phyloP scores from a whole-genome alignment of 345 rosid genomes.

The Arabis hirsuta region DNA sequence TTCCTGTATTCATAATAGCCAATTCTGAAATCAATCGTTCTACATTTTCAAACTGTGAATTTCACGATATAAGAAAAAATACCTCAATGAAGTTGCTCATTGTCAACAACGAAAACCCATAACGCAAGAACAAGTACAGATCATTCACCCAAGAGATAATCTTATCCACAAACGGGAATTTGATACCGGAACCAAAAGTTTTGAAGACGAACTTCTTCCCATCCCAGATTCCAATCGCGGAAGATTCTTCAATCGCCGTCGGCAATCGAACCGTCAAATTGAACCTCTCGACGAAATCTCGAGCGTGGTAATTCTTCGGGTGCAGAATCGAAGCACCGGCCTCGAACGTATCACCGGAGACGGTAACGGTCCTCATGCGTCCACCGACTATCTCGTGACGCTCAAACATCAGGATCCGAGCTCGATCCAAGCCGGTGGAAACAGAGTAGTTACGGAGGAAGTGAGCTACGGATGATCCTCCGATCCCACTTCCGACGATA shows the following conservation, averaged over 20 bases:
- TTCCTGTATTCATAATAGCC: background rate
- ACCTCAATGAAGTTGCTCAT: conserved; percentile 80
- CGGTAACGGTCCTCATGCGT: conserved; percentile 73
- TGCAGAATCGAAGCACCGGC: conserved; percentile 94
- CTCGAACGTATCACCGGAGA: conserved; percentile 73
- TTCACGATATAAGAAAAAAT: background rate
- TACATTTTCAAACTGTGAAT: background rate
- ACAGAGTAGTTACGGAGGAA: conserved; percentile 71
- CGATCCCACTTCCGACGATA: conserved; percentile 88
- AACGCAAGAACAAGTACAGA: conserved; percentile 59
- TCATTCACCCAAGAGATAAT: conserved; percentile 65
- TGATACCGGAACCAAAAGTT: conserved; percentile 49
- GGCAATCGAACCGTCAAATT: conserved; percentile 55
- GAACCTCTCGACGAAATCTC: conserved; percentile 58
- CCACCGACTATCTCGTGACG: conserved; percentile 78
- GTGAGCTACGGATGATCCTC: conserved; percentile 88
- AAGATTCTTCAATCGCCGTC: conserved; percentile 50
- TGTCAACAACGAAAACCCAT: conserved; percentile 76
- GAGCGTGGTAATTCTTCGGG: conserved; percentile 79
- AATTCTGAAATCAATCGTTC: background rate
- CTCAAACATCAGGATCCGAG: conserved; percentile 65
- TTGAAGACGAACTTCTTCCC: conserved; percentile 69
- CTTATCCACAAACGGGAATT: conserved; percentile 55
- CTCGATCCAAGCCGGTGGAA: conserved; percentile 21
- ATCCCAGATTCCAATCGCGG: conserved; percentile 79